Conservation (phyloP, 108 stramenopile genomes). For the Chaetoceros muelleri region DNA sequence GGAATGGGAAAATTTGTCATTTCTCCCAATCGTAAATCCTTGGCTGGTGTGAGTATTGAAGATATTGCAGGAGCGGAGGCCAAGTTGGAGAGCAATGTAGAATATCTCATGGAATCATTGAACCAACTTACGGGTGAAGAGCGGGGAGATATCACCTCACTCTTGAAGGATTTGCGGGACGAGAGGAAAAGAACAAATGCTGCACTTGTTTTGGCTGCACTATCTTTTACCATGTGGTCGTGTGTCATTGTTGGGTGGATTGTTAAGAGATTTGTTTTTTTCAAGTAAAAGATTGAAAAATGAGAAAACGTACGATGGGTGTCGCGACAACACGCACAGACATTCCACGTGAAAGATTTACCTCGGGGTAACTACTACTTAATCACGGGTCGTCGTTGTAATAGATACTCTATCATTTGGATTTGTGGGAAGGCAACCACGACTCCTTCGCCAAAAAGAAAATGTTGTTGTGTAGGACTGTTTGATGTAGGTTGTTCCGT, state of each 20-base stretch:
- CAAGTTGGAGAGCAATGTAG: not conserved
- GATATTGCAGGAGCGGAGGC: not conserved
- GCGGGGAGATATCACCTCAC: not conserved
- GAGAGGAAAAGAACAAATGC: too few species aligned
- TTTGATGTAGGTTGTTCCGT: too few species aligned
- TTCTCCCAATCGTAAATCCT: not conserved
- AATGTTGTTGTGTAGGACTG: too few species aligned
- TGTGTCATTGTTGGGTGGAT: not conserved
- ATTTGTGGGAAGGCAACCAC: too few species aligned
- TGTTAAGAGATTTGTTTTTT: not conserved
- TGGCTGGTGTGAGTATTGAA: not conserved
- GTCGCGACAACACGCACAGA: not conserved
- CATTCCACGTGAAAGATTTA: not conserved
- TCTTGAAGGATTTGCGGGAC: not conserved
- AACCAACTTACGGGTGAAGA: not conserved
- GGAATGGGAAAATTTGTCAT: conserved; percentile 1
- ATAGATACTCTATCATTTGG: too few species aligned
- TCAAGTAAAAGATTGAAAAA: too few species aligned
- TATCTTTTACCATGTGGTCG: not conserved
- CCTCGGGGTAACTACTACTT: too few species aligned
- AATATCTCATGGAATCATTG: not conserved
- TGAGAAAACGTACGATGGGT: not conserved
- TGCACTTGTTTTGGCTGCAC: not conserved
- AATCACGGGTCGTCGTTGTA: too few species aligned
- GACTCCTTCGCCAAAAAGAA: too few species aligned